Percentiles rank a stretch among this genome's conserved stretches.
Evolutionary conservation across 1,139 yeast species (phyloP).

Genomic region (Saccharomyces pastorianus): DNA sequence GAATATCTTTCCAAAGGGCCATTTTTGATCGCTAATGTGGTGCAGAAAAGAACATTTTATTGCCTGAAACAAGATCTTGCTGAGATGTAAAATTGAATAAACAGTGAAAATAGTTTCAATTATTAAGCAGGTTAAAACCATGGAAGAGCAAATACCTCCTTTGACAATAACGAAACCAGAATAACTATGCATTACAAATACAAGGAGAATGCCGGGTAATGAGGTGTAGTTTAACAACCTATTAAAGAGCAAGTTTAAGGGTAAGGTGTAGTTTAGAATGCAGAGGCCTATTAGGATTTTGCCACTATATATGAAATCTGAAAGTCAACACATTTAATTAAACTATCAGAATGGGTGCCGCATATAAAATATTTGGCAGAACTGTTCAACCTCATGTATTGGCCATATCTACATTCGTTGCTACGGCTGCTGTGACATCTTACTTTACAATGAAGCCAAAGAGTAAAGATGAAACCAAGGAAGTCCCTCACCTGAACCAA

Average conservation of each 20-base stretch:
- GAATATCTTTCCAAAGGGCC: too few relatives aligned
- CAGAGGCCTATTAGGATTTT: too few relatives aligned
- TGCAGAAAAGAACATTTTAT: too few relatives aligned
- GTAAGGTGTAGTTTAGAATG: background rate
- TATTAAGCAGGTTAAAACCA: too few relatives aligned
- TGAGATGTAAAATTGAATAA: too few relatives aligned
- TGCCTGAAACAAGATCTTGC: too few relatives aligned
- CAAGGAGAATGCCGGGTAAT: background rate
- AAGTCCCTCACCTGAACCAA: background rate
- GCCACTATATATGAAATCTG: background rate
- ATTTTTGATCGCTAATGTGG: too few relatives aligned
- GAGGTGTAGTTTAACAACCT: background rate
- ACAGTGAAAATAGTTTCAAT: too few relatives aligned
- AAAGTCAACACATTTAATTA: background rate
- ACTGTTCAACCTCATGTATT: conserved; percentile 50
- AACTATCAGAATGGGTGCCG: conserved; percentile 44
- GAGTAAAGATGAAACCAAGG: conserved; percentile 3
- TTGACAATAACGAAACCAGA: background rate
- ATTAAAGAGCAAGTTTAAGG: background rate
- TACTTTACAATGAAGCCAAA: conserved; percentile 20
- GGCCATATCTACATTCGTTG: conserved; percentile 33
- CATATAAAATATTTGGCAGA: conserved; percentile 56
- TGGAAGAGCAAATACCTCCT: background rate
- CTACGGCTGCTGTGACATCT: conserved; percentile 33
- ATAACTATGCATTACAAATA: background rate